Conservation (phyloP, 225 moss, liverwort and hornwort species). For the Pleurozium schreberi region DNA sequence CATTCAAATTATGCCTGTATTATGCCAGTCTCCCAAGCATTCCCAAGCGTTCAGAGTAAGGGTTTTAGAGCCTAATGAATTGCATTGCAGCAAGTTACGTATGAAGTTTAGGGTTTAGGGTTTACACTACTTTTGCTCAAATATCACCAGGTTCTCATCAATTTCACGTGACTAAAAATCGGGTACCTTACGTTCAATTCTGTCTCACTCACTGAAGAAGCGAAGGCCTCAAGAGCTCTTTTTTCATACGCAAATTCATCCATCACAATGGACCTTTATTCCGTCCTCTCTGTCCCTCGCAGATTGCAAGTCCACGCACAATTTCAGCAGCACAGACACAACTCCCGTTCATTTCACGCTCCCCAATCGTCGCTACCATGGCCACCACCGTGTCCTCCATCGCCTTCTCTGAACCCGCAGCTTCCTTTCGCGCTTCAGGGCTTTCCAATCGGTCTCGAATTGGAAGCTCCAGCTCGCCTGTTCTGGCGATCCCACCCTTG, state of each 20-base stretch:
- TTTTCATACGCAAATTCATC: background rate
- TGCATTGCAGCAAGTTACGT: background rate
- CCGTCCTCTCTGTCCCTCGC: background rate
- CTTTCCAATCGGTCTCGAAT: background rate
- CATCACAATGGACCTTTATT: background rate
- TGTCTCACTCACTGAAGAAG: too few relatives aligned
- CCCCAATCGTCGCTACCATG: slow-evolving; percentile 14
- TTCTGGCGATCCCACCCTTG: background rate
- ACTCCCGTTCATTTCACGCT: background rate
- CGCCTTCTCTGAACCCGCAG: background rate
- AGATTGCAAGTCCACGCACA: background rate
- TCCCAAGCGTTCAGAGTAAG: background rate
- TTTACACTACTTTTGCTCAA: background rate
- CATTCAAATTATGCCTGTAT: background rate
- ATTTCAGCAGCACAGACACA: background rate
- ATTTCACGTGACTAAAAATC: background rate
- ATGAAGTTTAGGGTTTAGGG: background rate
- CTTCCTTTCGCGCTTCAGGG: background rate
- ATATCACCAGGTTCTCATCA: background rate
- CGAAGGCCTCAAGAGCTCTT: background rate
- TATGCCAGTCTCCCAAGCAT: too few relatives aligned
- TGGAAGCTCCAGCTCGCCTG: background rate
- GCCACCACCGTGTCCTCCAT: background rate
- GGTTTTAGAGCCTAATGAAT: background rate
- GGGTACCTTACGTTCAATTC: too few relatives aligned